phyloP scores from a whole-genome alignment of 148 eudicot genomes.

The Simmondsia chinensis region DNA sequence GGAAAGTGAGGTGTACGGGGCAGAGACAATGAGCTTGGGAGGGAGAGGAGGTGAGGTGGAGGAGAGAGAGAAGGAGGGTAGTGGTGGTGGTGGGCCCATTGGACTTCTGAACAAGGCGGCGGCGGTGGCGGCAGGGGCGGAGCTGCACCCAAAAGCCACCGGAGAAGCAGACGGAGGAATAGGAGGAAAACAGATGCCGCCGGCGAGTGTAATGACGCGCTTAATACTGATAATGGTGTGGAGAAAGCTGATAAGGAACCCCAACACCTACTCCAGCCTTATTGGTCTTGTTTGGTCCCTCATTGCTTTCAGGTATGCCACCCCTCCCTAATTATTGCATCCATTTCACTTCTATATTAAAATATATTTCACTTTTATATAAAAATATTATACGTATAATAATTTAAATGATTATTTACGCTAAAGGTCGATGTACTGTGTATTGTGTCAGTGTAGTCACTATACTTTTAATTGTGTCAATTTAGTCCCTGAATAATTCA shows the following conservation, averaged over 20 bases:
- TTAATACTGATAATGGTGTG: slow-evolving; percentile 70
- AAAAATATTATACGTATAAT: slow-evolving; percentile 1
- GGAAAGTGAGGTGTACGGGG: slow-evolving; percentile 39
- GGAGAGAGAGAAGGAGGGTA: slow-evolving; percentile 31
- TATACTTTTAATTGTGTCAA: too few relatives aligned
- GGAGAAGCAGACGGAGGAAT: slow-evolving; percentile 14
- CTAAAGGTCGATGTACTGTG: too few relatives aligned
- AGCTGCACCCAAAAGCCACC: slow-evolving; percentile 39
- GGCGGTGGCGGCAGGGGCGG: slow-evolving; percentile 49
- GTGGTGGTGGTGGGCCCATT: slow-evolving; percentile 33
- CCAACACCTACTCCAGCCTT: slow-evolving; percentile 79
- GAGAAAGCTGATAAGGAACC: slow-evolving; percentile 76
- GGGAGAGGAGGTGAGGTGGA: slow-evolving; percentile 22
- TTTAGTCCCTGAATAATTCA: too few relatives aligned
- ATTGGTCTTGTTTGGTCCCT: slow-evolving; percentile 78
- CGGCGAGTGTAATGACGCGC: slow-evolving; percentile 89
- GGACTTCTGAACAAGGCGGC: slow-evolving; percentile 45
- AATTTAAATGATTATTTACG: too few relatives aligned
- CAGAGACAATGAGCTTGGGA: slow-evolving; percentile 57
- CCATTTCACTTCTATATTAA: slow-evolving; percentile 3
- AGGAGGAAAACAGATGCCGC: slow-evolving; percentile 65
- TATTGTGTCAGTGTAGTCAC: too few relatives aligned
- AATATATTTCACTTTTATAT: slow-evolving; percentile 9
- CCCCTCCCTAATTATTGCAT: slow-evolving; percentile 2
- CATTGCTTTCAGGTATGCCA: slow-evolving; percentile 40